phyloP scores from a whole-genome alignment of 306 rosid species.

The Vachellia collinsii region DNA sequence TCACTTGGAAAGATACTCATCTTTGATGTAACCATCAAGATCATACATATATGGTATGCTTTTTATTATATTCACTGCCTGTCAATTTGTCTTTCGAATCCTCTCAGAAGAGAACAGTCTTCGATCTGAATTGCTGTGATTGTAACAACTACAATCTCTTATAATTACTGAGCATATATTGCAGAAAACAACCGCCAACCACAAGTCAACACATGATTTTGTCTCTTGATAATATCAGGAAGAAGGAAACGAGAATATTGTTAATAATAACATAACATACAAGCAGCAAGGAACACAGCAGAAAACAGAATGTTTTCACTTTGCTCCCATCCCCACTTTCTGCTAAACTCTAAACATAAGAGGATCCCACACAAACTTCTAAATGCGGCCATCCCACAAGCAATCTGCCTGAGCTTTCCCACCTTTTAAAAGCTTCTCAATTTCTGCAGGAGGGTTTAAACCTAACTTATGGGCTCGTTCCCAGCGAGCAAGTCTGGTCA shows the following conservation, averaged over 20 bases:
- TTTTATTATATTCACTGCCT: not conserved
- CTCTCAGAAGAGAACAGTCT: not conserved
- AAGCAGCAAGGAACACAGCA: not conserved
- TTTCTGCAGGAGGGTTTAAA: slow-evolving; percentile 66
- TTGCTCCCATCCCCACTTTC: not conserved
- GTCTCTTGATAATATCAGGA: not conserved
- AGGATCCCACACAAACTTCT: slow-evolving; percentile 22
- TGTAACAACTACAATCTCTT: not conserved
- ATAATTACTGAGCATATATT: not conserved
- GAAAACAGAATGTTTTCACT: slow-evolving; percentile 7
- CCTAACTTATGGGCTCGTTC: slow-evolving; percentile 78
- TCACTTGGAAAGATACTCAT: not conserved
- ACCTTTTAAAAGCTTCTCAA: slow-evolving; percentile 49
- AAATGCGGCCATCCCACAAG: slow-evolving; percentile 66
- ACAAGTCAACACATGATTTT: not conserved
- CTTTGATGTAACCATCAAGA: not conserved
- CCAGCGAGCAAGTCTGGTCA: slow-evolving; percentile 73
- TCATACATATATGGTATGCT: not conserved
- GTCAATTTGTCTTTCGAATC: too few species aligned
- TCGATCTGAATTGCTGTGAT: not conserved
- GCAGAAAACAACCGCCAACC: not conserved
- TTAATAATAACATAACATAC: not conserved
- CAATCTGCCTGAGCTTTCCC: slow-evolving; percentile 48
- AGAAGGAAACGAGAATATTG: not conserved
- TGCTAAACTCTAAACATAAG: not conserved